A percentile compares a stretch with the other conserved stretches of the same genome.
Evolutionary conservation across 1,284 basidiomycete genomes (phyloP).

Genomic region (Athelia sp.): DNA sequence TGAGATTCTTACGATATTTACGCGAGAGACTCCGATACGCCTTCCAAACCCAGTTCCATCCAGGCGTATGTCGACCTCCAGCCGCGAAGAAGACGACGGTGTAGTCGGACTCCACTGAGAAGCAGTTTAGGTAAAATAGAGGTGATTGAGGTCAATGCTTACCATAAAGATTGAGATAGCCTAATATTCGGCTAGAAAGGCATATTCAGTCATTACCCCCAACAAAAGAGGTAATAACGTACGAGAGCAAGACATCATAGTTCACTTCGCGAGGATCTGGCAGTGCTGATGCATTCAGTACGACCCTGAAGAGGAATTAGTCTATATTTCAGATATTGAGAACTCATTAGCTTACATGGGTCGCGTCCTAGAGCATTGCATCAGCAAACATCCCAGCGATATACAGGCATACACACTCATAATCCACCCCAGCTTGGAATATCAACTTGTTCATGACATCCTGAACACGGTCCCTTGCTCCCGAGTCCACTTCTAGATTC

Average conservation of each 20-base stretch:
- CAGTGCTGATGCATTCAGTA: conserved; percentile 74
- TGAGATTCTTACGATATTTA: conserved; percentile 85
- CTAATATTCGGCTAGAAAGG: conserved; percentile 56
- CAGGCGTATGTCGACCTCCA: conserved; percentile 69
- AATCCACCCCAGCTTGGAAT: conserved; percentile 85
- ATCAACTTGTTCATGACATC: conserved; percentile 69
- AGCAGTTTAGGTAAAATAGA: conserved; percentile 2
- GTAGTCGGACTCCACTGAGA: conserved; percentile 79
- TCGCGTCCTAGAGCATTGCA: conserved; percentile 51
- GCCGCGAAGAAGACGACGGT: conserved; percentile 83
- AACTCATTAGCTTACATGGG: conserved; percentile 61
- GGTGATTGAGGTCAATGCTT: conserved; percentile 12
- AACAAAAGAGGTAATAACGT: conserved; percentile 28
- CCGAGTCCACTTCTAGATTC: conserved; percentile 13
- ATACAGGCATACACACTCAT: conserved; percentile 49
- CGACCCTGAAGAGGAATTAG: conserved; percentile 48
- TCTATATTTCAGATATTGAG: background rate
- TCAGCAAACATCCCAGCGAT: conserved; percentile 6
- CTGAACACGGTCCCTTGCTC: conserved; percentile 46
- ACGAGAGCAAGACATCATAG: conserved; percentile 76
- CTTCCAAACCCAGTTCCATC: conserved; percentile 90
- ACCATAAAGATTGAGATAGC: conserved; percentile 79
- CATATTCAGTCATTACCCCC: conserved; percentile 5
- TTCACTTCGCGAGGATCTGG: conserved; percentile 74
- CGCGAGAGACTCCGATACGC: conserved; percentile 76